phyloP scores from a whole-genome alignment of 768 basidiomycete genomes.

The Leccinum rimulosum region DNA sequence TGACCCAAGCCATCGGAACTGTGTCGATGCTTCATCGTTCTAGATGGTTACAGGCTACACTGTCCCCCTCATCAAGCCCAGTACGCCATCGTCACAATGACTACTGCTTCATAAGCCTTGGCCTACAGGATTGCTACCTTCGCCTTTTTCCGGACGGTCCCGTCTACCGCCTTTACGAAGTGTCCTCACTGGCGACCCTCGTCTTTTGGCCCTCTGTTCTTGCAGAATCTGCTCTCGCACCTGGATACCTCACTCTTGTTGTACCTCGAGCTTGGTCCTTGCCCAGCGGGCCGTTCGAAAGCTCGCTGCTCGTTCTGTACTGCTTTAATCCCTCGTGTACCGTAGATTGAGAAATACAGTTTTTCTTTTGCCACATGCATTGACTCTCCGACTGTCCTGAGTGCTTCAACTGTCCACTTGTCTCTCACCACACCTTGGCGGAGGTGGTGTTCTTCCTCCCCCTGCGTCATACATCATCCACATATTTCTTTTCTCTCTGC shows the following conservation, averaged over 20 bases:
- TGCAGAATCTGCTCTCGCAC: not conserved
- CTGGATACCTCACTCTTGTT: not conserved
- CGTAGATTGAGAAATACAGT: conserved; percentile 37
- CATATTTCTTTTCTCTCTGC: conserved; percentile 23
- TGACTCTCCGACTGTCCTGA: conserved; percentile 55
- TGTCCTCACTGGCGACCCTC: not conserved
- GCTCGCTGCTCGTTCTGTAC: conserved; percentile 17
- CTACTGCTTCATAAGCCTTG: not conserved
- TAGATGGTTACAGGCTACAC: not conserved
- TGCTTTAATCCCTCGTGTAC: conserved; percentile 26
- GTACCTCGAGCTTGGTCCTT: not conserved
- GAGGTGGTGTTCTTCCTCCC: conserved; percentile 9
- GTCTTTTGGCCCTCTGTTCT: not conserved
- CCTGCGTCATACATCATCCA: conserved; percentile 13
- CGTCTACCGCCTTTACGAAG: not conserved
- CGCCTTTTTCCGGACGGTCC: not conserved
- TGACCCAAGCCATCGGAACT: not conserved
- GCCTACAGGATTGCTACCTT: not conserved
- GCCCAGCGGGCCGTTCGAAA: conserved; percentile 1
- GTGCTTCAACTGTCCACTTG: conserved; percentile 27
- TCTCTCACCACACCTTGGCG: conserved; percentile 22
- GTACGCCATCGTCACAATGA: not conserved
- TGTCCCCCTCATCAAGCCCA: not conserved
- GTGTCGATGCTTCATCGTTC: not conserved
- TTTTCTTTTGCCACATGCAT: conserved; percentile 43